A percentile compares a stretch with the other conserved stretches of the same genome.
Evolutionary conservation across 768 basidiomycete genomes (phyloP).

Genomic region (Tricholoma furcatifolium): DNA sequence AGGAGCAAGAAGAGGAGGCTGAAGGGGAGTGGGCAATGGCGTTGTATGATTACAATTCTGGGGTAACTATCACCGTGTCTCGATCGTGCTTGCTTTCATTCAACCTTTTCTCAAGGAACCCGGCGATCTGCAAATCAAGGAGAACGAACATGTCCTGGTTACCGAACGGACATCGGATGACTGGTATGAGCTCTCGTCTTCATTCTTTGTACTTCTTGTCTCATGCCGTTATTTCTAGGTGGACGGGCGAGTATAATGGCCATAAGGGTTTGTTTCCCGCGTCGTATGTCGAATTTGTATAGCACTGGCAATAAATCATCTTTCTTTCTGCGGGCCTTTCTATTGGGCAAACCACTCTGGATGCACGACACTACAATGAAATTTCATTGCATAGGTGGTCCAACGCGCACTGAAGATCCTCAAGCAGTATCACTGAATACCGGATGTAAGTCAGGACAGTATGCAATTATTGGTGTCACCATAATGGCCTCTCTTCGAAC

Average conservation of each 20-base stretch:
- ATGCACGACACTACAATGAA: too few relatives aligned
- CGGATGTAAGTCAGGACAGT: too few relatives aligned
- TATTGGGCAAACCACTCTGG: too few relatives aligned
- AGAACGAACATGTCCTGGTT: slow-evolving; percentile 58
- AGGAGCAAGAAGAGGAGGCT: slow-evolving; percentile 32
- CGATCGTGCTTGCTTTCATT: neutral
- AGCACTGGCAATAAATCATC: slow-evolving; percentile 10
- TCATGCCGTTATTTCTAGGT: slow-evolving; percentile 39
- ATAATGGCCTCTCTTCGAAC: too few relatives aligned
- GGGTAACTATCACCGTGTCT: slow-evolving; percentile 32
- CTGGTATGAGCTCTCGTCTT: slow-evolving; percentile 46
- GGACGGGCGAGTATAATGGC: slow-evolving; percentile 63
- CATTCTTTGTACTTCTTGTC: neutral
- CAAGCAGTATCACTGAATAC: too few relatives aligned
- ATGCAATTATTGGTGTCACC: too few relatives aligned
- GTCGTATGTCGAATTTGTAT: slow-evolving; percentile 64
- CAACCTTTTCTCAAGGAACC: slow-evolving; percentile 46
- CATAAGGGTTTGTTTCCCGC: slow-evolving; percentile 64
- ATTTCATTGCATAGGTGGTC: too few relatives aligned
- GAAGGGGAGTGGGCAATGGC: slow-evolving; percentile 77
- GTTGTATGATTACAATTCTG: slow-evolving; percentile 71
- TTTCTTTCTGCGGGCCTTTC: too few relatives aligned
- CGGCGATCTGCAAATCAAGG: slow-evolving; percentile 61
- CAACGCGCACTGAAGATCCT: too few relatives aligned
- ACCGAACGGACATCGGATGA: slow-evolving; percentile 70